These are phyloP conservation scores for Aspergillus funiculosus DNA, from an alignment of 495 filamentous ascomycete genomes.

Conservation along the genomic window DNA sequence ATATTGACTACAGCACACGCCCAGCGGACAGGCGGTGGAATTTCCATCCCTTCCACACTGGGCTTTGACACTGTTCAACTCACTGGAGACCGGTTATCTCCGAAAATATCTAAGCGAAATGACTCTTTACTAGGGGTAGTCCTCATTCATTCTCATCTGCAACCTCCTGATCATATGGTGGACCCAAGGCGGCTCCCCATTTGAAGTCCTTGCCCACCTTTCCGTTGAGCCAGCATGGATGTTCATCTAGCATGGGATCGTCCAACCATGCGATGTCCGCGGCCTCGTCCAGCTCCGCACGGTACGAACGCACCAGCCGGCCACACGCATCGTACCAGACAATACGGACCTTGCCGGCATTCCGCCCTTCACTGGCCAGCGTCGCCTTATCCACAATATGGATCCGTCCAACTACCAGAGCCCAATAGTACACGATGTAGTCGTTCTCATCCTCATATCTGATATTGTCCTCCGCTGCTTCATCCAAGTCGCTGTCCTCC, in stretches of 20 bases:
- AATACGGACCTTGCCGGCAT: background rate
- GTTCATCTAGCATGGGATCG: background rate
- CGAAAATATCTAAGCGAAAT: too few species aligned
- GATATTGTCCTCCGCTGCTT: background rate
- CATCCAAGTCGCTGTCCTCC: background rate
- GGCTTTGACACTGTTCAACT: too few species aligned
- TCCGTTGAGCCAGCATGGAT: background rate
- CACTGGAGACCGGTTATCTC: too few species aligned
- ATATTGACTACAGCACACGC: constrained; percentile 4
- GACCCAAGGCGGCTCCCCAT: background rate
- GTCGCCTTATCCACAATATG: background rate
- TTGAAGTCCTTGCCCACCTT: background rate
- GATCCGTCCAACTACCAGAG: background rate
- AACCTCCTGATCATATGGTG: background rate
- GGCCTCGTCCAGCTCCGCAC: background rate
- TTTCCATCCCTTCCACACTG: constrained; percentile 1
- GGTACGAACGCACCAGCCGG: background rate
- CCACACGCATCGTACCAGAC: constrained; percentile 2
- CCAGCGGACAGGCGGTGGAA: background rate
- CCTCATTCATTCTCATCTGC: too few species aligned
- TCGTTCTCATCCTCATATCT: background rate
- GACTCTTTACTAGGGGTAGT: too few species aligned
- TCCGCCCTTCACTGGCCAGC: background rate
- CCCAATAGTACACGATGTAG: background rate
- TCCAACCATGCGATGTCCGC: background rate